Evolutionary conservation across 2,329 filamentous ascomycete species (phyloP), one percentile per base, ranked within the genome.

Genomic region (Beauveria brongniartii): DNA sequence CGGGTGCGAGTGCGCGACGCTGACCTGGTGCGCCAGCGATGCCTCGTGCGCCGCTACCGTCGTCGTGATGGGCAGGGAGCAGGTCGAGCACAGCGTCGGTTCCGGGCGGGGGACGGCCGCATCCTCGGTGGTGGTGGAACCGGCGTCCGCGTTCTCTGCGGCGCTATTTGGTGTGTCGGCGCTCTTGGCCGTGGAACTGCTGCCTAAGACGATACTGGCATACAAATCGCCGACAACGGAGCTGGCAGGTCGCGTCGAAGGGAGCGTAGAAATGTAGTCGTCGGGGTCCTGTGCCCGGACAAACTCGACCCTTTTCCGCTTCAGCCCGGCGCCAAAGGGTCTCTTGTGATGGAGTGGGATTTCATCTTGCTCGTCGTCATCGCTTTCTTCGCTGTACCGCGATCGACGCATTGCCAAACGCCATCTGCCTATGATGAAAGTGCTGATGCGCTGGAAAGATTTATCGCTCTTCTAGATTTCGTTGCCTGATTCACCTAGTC

Each of bases 21-120:
- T 86, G 43, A 89, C 81, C 74, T 92, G 89, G 68, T 92, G 90
- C 7, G 86, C 85, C 59, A 90, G 79, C 37, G 82, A 87, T 28
- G 80, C 77, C 67, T 85, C 82, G 70, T 89, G 88, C 6, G 72
- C 69, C 43, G 65, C 66, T 5, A 66, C 56, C 5, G 70, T 67
- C 3, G 69, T 69, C 5, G 69, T 69, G 52, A 76, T 65, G 6
- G 72, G 68, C 5, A 76, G 63, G 18, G 67, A 69, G 69, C 76
- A 78, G n/a, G 73, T 61, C 18, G 69, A 57, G 59, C 76, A 78
- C 28, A 68, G 65, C 5, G 63, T 64, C 4, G 60, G 46, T 24
- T 64, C 56, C 3, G 30, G 28, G n/a, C n/a, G 18, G 22, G 5
- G 18, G 24, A 18, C 59, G n/a, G 53, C 55, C n/a, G 26, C 56